phyloP scores from a whole-genome alignment of 306 rosid genomes.

The apple (Malus domestica) region DNA sequence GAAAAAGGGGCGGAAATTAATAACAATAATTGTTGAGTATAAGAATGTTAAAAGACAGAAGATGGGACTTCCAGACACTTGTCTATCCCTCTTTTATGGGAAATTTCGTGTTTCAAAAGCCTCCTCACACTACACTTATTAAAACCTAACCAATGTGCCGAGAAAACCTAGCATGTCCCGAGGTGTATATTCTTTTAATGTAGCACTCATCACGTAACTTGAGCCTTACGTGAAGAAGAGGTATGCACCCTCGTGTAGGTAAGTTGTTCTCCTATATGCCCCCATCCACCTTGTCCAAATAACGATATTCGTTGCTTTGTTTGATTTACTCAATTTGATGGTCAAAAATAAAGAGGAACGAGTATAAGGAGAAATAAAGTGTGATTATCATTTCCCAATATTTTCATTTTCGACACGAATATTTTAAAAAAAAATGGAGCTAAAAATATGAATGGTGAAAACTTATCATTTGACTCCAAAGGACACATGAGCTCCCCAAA shows the following conservation, averaged over 20 bases:
- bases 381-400: neutral
- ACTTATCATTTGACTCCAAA: neutral
- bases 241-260: neutral
- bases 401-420: too few relatives aligned
- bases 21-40: neutral
- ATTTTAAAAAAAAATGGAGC: too few relatives aligned
- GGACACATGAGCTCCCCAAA: neutral
- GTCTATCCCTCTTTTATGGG: neutral
- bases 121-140: too few relatives aligned
- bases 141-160: too few relatives aligned
- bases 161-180: neutral
- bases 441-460: neutral
- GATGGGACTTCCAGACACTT: neutral
- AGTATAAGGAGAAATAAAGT: neutral
- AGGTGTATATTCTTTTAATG: neutral
- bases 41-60: neutral
- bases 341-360: too few relatives aligned
- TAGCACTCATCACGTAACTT: too few relatives aligned
- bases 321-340: neutral
- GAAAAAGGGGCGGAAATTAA: neutral
- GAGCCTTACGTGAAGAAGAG: neutral
- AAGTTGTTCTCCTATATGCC: neutral
- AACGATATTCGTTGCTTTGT: neutral
- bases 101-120: neutral
- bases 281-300: neutral